A percentile compares a stretch with the other conserved stretches of the same genome.
Conservation (phyloP, 805 yeast species). For the Schizosaccharomyces japonicus region DNA sequence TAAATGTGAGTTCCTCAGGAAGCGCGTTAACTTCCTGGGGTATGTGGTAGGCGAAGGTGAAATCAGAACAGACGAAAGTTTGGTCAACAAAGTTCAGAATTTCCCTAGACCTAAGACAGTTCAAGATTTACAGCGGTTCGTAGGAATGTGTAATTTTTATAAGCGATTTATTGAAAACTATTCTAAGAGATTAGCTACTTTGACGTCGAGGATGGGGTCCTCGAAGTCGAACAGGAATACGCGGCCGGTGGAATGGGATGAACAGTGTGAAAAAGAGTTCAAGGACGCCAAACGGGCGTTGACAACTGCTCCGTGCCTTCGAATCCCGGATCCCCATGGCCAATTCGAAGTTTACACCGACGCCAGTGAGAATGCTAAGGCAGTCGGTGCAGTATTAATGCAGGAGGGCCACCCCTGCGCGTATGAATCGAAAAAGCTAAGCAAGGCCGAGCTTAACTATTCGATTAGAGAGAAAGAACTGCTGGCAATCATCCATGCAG, state of each 20-base stretch:
- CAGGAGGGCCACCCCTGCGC: too few relatives aligned
- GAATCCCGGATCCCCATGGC: neutral
- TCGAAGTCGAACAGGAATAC: neutral
- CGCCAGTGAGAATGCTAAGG: conserved; percentile 5
- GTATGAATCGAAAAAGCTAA: conserved; percentile 4
- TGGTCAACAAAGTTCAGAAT: neutral
- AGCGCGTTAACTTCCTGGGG: neutral
- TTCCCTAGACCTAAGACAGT: neutral
- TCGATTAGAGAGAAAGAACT: conserved; percentile 7
- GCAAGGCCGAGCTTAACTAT: conserved; percentile 6
- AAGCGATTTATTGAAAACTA: neutral
- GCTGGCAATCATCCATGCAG: conserved; percentile 6
- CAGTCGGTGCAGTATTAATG: conserved; percentile 5
- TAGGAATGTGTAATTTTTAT: neutral
- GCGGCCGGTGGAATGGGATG: neutral
- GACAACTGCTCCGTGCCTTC: neutral
- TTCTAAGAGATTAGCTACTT: neutral
- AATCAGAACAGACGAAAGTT: conserved; percentile 5
- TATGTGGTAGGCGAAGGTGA: conserved; percentile 5
- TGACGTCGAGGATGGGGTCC: neutral
- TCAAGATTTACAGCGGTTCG: neutral
- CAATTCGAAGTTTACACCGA: conserved; percentile 8
- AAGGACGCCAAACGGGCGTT: too few relatives aligned
- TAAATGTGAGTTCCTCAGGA: neutral
- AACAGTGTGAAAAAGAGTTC: neutral